Conservation (phyloP, 768 basidiomycete species). For the Trametes cingulata region DNA sequence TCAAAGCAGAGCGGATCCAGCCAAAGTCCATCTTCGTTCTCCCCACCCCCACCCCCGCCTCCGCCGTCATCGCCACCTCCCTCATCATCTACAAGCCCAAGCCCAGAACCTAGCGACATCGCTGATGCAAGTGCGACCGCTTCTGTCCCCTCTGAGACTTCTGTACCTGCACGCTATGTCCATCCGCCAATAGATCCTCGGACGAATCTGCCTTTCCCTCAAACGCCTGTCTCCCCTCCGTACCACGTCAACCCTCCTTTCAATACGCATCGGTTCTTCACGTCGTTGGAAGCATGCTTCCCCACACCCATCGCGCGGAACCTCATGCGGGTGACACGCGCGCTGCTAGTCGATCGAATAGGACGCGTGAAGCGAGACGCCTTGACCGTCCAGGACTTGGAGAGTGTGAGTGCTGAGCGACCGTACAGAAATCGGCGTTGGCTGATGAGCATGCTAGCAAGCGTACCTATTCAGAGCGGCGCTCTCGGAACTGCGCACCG, state of each 20-base stretch:
- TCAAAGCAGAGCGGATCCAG: conserved; percentile 3
- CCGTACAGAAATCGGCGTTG: background rate
- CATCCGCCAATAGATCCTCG: conserved; percentile 20
- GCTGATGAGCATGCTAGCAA: conserved; percentile 53
- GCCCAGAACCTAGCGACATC: background rate
- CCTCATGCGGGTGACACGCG: conserved; percentile 83
- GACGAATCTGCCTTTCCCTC: conserved; percentile 23
- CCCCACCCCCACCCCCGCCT: background rate
- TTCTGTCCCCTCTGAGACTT: background rate
- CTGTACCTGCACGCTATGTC: conserved; percentile 14
- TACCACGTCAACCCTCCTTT: conserved; percentile 72
- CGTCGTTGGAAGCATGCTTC: conserved; percentile 70
- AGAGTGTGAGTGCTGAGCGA: conserved; percentile 62
- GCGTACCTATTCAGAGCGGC: conserved; percentile 96
- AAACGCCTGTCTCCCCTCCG: conserved; percentile 30
- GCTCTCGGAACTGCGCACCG: conserved; percentile 84
- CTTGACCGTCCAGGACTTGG: conserved; percentile 73
- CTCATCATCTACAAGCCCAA: background rate
- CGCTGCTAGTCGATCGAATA: conserved; percentile 74
- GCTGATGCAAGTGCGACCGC: background rate
- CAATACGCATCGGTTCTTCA: conserved; percentile 78
- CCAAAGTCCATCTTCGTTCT: background rate
- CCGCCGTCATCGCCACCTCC: conserved; percentile 13
- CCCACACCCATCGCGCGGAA: conserved; percentile 71
- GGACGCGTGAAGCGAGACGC: conserved; percentile 72